Evolutionary conservation across 441 rosid genomes (phyloP), one percentile per base, ranked within the genome.

Genomic region (Erysimum pusillum): DNA sequence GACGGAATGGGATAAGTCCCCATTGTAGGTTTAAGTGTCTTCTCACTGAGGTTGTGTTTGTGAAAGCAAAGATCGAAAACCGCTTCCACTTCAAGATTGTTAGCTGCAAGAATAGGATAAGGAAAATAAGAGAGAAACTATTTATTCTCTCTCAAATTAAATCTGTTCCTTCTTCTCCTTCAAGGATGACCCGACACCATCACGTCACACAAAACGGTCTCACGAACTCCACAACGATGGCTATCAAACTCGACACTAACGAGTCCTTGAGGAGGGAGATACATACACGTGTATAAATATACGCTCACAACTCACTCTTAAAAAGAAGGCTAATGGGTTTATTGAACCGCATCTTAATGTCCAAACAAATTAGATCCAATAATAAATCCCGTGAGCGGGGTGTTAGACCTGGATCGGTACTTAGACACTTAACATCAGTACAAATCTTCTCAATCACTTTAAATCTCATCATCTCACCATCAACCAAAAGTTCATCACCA

Each of bases 391-490:
- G 98, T 97, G 65, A 96, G 89, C 86, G 93, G 83, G n/a, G n/a
- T n/a, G n/a, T n/a, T 84, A 93, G 66, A 32, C 99, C 99, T 0
- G 98, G 96, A 81, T 96, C 99, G 12, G 97, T 96, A 64, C 99
- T 93, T 42, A 46, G 68, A 52, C 99, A 96, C 80, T 88, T 90
- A 45, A 96, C 97, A 85, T 96, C 99, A 34, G 96, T 97, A 46
- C 98, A 98, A 52, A 96, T 86, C 86, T 89, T 96, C 86, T 92
- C 97, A 18, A 85, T 89, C 85, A 96, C 98, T 69, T 96, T 98
- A 84, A 96, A 96, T 79, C 97, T 85, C 84, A 90, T 98, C 99
- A 96, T 96, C 31, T 98, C 99, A 78, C 99, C 99, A 83, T 96
- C 99, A 62, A 93, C 96, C 61, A 93, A 70, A 61, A 96, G 93